Conservation (phyloP, 2,329 filamentous ascomycete species). For the Capronia americana region DNA sequence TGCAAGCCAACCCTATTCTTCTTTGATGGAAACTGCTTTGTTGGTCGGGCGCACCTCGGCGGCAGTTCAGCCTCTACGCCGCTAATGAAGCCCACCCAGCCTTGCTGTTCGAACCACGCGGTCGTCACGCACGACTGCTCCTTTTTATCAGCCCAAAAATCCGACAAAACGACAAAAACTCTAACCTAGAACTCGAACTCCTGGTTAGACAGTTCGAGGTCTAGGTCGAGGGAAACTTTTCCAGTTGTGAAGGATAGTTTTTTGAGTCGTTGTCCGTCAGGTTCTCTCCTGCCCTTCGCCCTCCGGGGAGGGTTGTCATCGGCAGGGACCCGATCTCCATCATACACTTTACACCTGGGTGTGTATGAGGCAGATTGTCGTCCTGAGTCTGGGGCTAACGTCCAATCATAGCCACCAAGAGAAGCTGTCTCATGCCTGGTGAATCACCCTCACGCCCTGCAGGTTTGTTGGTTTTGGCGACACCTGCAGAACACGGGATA, state of each 20-base stretch:
- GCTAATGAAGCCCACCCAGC: not conserved
- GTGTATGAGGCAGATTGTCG: not conserved
- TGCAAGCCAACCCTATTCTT: not conserved
- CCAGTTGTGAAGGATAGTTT: not conserved
- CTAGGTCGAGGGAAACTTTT: slow-evolving; percentile 8
- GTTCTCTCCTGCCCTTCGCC: slow-evolving; percentile 9
- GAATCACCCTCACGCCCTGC: slow-evolving; percentile 17
- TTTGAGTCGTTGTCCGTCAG: slow-evolving; percentile 6
- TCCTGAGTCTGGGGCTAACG: slow-evolving; percentile 3
- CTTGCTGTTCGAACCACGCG: slow-evolving; percentile 14
- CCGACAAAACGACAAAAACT: slow-evolving; percentile 3
- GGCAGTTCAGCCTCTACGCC: slow-evolving; percentile 9
- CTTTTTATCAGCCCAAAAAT: not conserved
- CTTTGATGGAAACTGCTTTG: not conserved
- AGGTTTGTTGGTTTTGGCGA: not conserved
- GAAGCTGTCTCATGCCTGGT: slow-evolving; percentile 23
- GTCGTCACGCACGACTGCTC: not conserved
- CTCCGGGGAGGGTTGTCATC: slow-evolving; percentile 1
- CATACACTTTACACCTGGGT: not conserved
- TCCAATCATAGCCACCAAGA: slow-evolving; percentile 6
- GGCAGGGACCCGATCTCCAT: not conserved
- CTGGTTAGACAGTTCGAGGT: slow-evolving; percentile 1
- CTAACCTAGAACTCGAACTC: slow-evolving; percentile 11
- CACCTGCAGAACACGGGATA: slow-evolving; percentile 18
- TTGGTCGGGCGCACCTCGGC: not conserved